A percentile compares a stretch with the other conserved stretches of the same genome.
Evolutionary conservation across 2,329 filamentous ascomycete genomes (phyloP).

Genomic region (Didymella keratinophila): DNA sequence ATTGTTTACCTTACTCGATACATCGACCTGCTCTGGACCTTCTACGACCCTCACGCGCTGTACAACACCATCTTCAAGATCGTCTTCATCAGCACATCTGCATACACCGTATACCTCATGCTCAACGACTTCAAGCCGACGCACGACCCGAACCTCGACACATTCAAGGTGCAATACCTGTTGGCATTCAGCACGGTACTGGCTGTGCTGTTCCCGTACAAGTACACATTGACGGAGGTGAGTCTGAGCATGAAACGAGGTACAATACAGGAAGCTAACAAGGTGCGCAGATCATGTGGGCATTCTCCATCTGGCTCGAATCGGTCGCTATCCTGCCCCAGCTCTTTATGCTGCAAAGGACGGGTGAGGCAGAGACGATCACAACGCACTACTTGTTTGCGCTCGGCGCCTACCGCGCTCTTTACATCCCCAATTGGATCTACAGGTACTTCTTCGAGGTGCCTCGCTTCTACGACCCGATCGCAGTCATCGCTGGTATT

Average conservation of each 20-base stretch:
- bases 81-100: conserved; percentile 87
- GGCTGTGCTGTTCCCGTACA: conserved; percentile 83
- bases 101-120: conserved; percentile 98
- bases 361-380: conserved; percentile 98
- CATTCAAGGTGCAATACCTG: conserved; percentile 95
- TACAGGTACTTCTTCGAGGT: conserved; percentile 84
- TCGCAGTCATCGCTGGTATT: conserved; percentile 86
- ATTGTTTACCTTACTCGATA: conserved; percentile 94
- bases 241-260: background rate
- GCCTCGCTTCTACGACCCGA: conserved; percentile 75
- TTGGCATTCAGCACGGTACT: conserved; percentile 81
- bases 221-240: conserved; percentile 77
- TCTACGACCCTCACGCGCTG: conserved; percentile 70
- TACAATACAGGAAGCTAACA: conserved; percentile 22
- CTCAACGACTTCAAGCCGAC: conserved; percentile 96
- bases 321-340: conserved; percentile 95
- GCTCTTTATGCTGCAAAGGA: conserved; percentile 97
- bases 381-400: conserved; percentile 98
- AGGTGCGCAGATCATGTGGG: conserved; percentile 81
- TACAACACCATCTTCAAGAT: conserved; percentile 98
- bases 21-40: conserved; percentile 85
- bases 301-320: conserved; percentile 98
- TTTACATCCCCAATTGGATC: conserved; percentile 99
- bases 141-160: conserved; percentile 95
- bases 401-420: conserved; percentile 84